phyloP scores from a whole-genome alignment of 257 asterid species.

The Solanum medicagineum region DNA sequence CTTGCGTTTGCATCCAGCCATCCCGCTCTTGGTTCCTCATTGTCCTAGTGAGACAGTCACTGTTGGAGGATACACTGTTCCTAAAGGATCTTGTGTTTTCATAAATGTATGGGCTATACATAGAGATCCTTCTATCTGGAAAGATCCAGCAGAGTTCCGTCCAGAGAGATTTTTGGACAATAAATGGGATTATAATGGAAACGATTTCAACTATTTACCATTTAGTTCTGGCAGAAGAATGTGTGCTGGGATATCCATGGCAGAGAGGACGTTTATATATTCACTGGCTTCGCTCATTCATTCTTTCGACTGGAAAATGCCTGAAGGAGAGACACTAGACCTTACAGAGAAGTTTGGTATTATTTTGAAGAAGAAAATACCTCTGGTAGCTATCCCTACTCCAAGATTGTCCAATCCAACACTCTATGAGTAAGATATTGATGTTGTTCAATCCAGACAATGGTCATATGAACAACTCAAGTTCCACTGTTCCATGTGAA shows the following conservation, averaged over 20 bases:
- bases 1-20: conserved; percentile 42
- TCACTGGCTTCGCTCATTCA: conserved; percentile 50
- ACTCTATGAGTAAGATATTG: conserved; percentile 13
- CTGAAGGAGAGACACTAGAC: conserved; percentile 23
- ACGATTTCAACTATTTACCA: conserved; percentile 43
- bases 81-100: conserved; percentile 46
- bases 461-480: too few relatives aligned
- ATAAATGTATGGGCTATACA: conserved; percentile 63
- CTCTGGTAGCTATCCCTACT: conserved; percentile 43
- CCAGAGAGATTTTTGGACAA: conserved; percentile 43
- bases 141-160: conserved; percentile 27
- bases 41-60: conserved; percentile 39
- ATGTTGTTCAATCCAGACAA: too few relatives aligned
- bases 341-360: conserved; percentile 51
- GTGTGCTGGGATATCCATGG: conserved; percentile 55
- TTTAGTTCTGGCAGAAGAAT: conserved; percentile 63
- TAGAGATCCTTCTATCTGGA: conserved; percentile 42
- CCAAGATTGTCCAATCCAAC: conserved; percentile 30
- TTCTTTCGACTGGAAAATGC: conserved; percentile 46
- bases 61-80: conserved; percentile 37
- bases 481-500: too few relatives aligned
- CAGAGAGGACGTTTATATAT: conserved; percentile 50
- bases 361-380: conserved; percentile 36
- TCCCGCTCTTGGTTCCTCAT: conserved; percentile 60
- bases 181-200: conserved; percentile 41